Evolutionary conservation across 73 alveolate genomes (phyloP), one percentile per base, ranked within the genome.

Genomic region (Paramecium sexaurelia): DNA sequence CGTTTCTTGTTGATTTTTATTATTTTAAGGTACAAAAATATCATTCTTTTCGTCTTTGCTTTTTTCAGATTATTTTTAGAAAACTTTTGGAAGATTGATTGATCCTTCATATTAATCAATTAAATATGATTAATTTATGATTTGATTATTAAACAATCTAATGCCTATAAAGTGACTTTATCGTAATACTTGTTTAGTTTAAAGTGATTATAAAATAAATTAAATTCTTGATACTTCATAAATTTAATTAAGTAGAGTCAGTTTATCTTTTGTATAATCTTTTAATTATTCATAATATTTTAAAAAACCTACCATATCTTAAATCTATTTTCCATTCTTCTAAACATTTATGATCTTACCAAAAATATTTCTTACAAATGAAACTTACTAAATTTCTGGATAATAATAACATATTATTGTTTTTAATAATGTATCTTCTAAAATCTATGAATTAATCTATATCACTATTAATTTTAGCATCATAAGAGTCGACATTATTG

Each of bases 141-240:
- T 61, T 7, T 61, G 11, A 61, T 61, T 61, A 61, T 32, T 15
- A 13, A 0, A 5, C 17, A 71, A 17, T 36, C 35, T 5, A 11
- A 71, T 71, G 11, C 86, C 86, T 35, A 71, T 1, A 15, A 9
- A 19, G 35, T 71, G 86, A 71, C 57, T 35, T 27, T 71, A 11
- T 0, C 56, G 11, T 2, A 71, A 27, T 15, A 24, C 35, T 71
- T 71, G 15, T 71, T 40, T 71, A 0, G 55, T 15, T 51, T 51
- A 7, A 2, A 51, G 15, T 0, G 90, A 22, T 33, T 40, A 43
- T 7, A 78, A 8, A 11, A 78, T 78, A 43, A 78, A 78, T 78
- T 78, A 78, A 17, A 78, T 20, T 15, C 90, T 37, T 8, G 90
- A 78, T 7, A 78, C 8, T 20, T 78, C 90, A 43, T 78, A 78